Percentiles rank a stretch among this genome's conserved stretches.
phyloP scores from a whole-genome alignment of 2,329 filamentous ascomycete genomes.

The Diaporthe citri region DNA sequence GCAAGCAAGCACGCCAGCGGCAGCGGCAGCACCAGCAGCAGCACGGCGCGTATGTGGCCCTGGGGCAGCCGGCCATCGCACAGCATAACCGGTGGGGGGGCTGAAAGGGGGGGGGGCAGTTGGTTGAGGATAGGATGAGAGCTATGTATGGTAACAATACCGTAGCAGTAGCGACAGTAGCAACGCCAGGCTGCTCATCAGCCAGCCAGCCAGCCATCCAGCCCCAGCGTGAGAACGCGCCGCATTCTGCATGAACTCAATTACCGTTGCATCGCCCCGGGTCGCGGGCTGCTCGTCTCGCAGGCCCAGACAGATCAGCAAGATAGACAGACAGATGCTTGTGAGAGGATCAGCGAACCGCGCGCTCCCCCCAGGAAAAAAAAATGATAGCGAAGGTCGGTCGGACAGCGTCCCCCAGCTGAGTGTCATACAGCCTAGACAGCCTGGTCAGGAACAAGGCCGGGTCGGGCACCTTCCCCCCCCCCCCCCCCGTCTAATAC shows the following conservation, averaged over 20 bases:
- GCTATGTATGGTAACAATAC: conserved; percentile 8
- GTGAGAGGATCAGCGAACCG: conserved; percentile 5
- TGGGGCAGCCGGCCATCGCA: conserved; percentile 20
- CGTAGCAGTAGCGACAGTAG: not conserved
- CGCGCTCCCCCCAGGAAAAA: not conserved
- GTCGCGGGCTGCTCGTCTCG: conserved; percentile 8
- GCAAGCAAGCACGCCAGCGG: not conserved
- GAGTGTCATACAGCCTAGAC: conserved; percentile 21
- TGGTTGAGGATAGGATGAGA: not conserved
- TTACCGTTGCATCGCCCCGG: conserved; percentile 35
- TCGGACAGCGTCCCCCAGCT: not conserved
- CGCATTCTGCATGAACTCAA: conserved; percentile 32
- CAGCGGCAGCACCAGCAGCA: conserved; percentile 4
- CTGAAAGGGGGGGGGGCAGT: not conserved
- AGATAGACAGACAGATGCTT: no score
- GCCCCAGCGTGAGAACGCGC: conserved; percentile 23
- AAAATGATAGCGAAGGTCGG: not conserved
- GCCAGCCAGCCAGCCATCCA: not conserved
- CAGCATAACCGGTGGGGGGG: conserved; percentile 9
- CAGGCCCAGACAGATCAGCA: not conserved
- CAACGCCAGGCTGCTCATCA: not conserved
- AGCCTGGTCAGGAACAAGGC: not conserved
- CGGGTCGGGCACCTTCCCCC: conserved; percentile 1
- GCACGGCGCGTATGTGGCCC: conserved; percentile 10
- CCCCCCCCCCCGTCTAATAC: not conserved